Evolutionary conservation across 2,329 filamentous ascomycete species (phyloP).

Genomic region (Huntiella decipiens): DNA sequence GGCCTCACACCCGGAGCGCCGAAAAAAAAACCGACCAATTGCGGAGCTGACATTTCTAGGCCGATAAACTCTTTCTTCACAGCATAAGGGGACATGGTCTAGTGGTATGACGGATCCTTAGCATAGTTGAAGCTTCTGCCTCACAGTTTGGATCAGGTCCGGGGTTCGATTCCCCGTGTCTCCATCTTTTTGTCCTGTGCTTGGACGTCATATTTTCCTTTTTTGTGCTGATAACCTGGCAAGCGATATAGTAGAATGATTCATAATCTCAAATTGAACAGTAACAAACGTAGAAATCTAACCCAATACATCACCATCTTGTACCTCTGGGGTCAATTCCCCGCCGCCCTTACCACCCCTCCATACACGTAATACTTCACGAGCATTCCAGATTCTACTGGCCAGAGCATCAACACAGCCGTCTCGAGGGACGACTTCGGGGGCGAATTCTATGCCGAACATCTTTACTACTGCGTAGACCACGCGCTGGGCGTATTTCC

Average conservation of each 20-base stretch:
- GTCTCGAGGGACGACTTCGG: slow-evolving; percentile 80
- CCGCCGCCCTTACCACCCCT: neutral
- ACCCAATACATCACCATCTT: slow-evolving; percentile 18
- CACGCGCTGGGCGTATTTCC: slow-evolving; percentile 74
- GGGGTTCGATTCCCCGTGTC: slow-evolving; percentile 6
- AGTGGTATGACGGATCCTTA: slow-evolving; percentile 10
- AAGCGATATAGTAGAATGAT: neutral
- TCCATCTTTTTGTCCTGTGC: slow-evolving; percentile 3
- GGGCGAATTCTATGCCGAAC: slow-evolving; percentile 92
- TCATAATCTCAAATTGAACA: neutral
- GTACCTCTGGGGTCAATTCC: neutral
- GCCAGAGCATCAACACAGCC: slow-evolving; percentile 78
- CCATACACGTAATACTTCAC: slow-evolving; percentile 62
- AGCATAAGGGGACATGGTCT: slow-evolving; percentile 7
- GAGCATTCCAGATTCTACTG: slow-evolving; percentile 89
- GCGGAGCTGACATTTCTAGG: too few relatives aligned
- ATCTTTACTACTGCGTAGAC: slow-evolving; percentile 91
- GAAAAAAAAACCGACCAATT: neutral
- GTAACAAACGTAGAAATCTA: neutral
- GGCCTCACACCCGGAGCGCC: too few relatives aligned
- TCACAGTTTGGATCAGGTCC: slow-evolving; percentile 1
- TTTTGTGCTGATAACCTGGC: neutral
- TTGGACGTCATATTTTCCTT: neutral
- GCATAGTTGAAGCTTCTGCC: neutral
- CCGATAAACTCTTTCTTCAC: neutral